Percentiles rank a stretch among this genome's conserved stretches.
phyloP scores from a whole-genome alignment of 2,329 filamentous ascomycete genomes.

The Hymenoscyphus albidus region DNA sequence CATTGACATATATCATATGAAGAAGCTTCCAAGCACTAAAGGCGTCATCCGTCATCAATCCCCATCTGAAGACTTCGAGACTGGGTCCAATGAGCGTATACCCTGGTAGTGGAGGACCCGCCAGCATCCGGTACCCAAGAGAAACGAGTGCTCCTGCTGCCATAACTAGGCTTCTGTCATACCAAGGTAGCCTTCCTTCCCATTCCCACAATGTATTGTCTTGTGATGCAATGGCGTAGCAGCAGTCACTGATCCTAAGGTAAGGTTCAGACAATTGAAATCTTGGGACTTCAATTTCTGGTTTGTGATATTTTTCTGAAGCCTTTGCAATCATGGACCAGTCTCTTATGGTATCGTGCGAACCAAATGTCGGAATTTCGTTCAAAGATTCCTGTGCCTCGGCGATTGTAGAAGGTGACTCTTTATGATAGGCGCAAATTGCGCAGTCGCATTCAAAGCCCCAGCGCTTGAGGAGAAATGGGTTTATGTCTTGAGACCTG shows the following conservation, averaged over 20 bases:
- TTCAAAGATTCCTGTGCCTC: neutral
- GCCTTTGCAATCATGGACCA: neutral
- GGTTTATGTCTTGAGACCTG: neutral
- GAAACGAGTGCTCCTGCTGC: neutral
- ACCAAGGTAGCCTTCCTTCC: too few relatives aligned
- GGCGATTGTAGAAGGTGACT: neutral
- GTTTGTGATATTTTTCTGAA: neutral
- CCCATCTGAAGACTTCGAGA: neutral
- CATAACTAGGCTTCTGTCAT: neutral
- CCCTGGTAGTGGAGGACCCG: too few relatives aligned
- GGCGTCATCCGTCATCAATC: neutral
- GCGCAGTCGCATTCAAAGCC: slow-evolving; percentile 2
- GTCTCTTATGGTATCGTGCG: neutral
- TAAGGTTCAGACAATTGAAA: neutral
- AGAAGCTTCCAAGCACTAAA: neutral
- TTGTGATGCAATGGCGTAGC: neutral
- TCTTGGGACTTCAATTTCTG: neutral
- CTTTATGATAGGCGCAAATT: neutral
- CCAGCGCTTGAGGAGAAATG: neutral
- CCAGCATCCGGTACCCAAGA: neutral
- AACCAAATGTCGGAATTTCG: neutral
- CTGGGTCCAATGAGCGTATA: too few relatives aligned
- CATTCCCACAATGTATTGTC: neutral
- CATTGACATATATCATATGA: neutral
- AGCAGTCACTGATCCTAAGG: neutral